phyloP scores from a whole-genome alignment of 78 protist species.

The Dictyostelium capitatum region DNA sequence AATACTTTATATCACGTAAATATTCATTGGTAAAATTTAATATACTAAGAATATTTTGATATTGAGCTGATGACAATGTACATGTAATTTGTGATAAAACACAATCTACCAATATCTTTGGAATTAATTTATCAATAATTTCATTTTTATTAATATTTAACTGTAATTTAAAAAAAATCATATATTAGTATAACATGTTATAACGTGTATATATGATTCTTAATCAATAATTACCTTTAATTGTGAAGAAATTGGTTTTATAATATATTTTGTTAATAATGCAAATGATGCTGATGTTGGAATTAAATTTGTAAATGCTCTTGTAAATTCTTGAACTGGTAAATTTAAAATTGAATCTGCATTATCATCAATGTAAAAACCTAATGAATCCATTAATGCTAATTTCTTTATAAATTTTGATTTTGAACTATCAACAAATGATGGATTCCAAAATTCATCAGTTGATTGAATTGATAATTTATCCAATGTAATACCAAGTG shows the following conservation, averaged over 20 bases:
- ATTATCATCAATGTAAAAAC: constrained; percentile 63
- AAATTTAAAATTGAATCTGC: constrained; percentile 43
- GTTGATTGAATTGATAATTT: constrained; percentile 65
- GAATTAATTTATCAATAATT: constrained; percentile 41
- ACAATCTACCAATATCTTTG: constrained; percentile 72
- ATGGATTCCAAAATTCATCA: constrained; percentile 72
- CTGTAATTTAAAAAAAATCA: not conserved
- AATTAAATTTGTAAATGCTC: constrained; percentile 35
- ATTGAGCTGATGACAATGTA: constrained; percentile 59
- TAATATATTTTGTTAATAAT: constrained; percentile 36
- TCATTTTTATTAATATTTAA: constrained; percentile 73
- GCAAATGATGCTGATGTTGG: constrained; percentile 8
- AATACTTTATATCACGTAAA: constrained; percentile 64
- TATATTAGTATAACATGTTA: not conserved
- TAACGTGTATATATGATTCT: not conserved
- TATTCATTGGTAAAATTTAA: constrained; percentile 64
- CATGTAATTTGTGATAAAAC: constrained; percentile 61
- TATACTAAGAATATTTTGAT: constrained; percentile 39
- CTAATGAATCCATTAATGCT: constrained; percentile 63
- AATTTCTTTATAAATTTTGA: constrained; percentile 50
- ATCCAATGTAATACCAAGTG: constrained; percentile 68
- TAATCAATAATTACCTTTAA: constrained; percentile 26
- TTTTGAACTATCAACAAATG: constrained; percentile 63
- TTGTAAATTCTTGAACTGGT: constrained; percentile 38
- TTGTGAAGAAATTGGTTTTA: constrained; percentile 80